A percentile compares a stretch with the other conserved stretches of the same genome.
Conservation (phyloP, 768 basidiomycete species). For the Hortiboletus campestris region DNA sequence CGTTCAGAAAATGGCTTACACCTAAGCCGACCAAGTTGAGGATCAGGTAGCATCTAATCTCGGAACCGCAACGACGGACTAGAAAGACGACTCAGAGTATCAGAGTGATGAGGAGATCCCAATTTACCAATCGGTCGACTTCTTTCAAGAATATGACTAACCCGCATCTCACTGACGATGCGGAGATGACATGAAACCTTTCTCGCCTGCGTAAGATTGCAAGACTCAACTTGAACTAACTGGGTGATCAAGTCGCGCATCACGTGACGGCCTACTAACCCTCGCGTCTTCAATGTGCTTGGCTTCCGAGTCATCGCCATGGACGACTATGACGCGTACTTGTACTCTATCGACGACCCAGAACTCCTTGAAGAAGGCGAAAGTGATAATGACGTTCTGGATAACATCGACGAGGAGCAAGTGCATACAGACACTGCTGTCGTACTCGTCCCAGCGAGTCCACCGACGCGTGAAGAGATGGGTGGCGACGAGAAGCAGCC, state of each 20-base stretch:
- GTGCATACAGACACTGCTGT: constrained; percentile 1
- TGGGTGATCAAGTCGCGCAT: background rate
- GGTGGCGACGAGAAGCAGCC: constrained; percentile 1
- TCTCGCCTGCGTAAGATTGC: no score
- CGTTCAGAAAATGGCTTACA: background rate
- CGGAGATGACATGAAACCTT: background rate
- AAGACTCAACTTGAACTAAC: no score
- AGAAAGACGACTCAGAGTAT: background rate
- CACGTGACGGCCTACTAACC: background rate
- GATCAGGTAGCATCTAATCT: no score
- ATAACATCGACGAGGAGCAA: constrained; percentile 23
- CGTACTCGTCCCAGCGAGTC: constrained; percentile 19
- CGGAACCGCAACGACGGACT: background rate
- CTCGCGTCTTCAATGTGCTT: constrained; percentile 7
- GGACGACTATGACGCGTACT: constrained; percentile 25
- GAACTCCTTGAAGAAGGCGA: constrained; percentile 4
- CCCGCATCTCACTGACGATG: background rate
- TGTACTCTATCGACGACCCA: constrained; percentile 23
- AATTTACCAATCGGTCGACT: background rate
- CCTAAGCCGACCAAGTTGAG: background rate
- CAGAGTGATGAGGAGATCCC: background rate
- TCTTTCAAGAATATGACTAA: background rate
- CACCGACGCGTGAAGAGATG: constrained; percentile 1
- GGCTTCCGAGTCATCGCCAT: constrained; percentile 5
- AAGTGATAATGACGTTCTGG: constrained; percentile 23